Conservation (phyloP, 805 yeast species). For the Schizosaccharomyces osmophilus region DNA sequence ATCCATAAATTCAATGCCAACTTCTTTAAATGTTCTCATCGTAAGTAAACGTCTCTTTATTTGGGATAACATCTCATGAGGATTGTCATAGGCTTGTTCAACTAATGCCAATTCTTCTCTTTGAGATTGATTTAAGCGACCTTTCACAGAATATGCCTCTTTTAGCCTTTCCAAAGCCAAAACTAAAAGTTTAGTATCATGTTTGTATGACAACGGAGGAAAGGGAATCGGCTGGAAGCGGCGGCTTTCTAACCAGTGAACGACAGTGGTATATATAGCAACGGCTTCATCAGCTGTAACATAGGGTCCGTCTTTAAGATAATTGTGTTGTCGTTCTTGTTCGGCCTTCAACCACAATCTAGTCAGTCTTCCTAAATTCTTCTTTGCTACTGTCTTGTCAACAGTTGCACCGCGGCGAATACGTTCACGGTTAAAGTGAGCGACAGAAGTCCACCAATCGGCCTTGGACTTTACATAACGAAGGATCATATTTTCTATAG, state of each 20-base stretch:
- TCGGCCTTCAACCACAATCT: slow-evolving; percentile 81
- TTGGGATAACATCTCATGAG: slow-evolving; percentile 72
- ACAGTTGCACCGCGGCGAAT: slow-evolving; percentile 74
- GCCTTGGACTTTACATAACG: slow-evolving; percentile 86
- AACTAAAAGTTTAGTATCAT: slow-evolving; percentile 73
- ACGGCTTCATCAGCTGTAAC: slow-evolving; percentile 75
- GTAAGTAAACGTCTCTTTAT: slow-evolving; percentile 62
- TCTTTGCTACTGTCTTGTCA: slow-evolving; percentile 82
- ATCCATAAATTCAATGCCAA: slow-evolving; percentile 72
- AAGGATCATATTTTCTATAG: slow-evolving; percentile 63
- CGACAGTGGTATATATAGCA: slow-evolving; percentile 62
- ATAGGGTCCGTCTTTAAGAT: slow-evolving; percentile 68
- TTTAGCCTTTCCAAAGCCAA: slow-evolving; percentile 74
- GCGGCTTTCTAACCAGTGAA: slow-evolving; percentile 70
- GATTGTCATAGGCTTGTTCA: slow-evolving; percentile 91
- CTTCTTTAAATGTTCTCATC: slow-evolving; percentile 81
- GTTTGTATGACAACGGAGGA: slow-evolving; percentile 77
- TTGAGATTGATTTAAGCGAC: slow-evolving; percentile 61
- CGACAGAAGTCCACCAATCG: slow-evolving; percentile 85
- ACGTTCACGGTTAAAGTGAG: slow-evolving; percentile 77
- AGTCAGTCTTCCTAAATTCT: slow-evolving; percentile 76
- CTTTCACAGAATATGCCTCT: slow-evolving; percentile 50
- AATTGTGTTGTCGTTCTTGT: slow-evolving; percentile 62
- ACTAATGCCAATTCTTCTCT: slow-evolving; percentile 80
- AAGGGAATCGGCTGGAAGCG: slow-evolving; percentile 73